Base-by-base conservation (phyloP, 2,329 filamentous ascomycete species). In the Rachicladosporium sp. region DNA sequence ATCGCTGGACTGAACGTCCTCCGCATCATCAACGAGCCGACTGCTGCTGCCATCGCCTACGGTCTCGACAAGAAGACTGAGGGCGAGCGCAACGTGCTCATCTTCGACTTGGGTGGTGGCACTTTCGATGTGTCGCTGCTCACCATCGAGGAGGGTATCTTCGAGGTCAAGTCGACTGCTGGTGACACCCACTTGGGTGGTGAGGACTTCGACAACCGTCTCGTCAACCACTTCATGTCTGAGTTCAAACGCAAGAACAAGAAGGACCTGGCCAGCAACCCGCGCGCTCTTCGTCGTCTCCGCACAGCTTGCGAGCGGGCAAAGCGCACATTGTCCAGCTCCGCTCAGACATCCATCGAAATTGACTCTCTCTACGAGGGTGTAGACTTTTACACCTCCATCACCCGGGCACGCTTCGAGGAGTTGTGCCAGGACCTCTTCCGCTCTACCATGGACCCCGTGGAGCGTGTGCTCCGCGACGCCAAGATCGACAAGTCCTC, bases 1-100 rank as follows among this genome's bases (percentile, higher is more conserved):
- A 96, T 96, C 63, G 84, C 89, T 52, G 89, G 89, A 60, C 78
- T 96, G 46, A 96, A 96, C 73, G 89, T 96, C 57, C 86, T 96
- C 62, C 85, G 89, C 71, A 95, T 96, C 76, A 95, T 96, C 76
- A 96, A 96, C 80, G 89, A 96, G 75, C 89, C 89, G 47, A 96
- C 89, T 36, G 89, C 89, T 32, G 89, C 89, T 55, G 89, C 89
- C 59, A 95, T 96, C 58, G 89, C 89, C 64, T 96, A 96, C 68
- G 89, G 89, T 78, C 83, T 96, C 45, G 89, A 95, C 75, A 82
- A 83, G 73, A 95, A 94, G 82, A 74, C 79, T 42, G 82, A 89
- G 68, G 89, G 89, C 60, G 89, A 96, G 78, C 86, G 89, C 67
- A 94, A 96, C 67, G 88, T 96, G 54, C 80, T 96, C 61, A 95